phyloP scores from a whole-genome alignment of 164 flowering plant species.

The Nymphaea thermarum region DNA sequence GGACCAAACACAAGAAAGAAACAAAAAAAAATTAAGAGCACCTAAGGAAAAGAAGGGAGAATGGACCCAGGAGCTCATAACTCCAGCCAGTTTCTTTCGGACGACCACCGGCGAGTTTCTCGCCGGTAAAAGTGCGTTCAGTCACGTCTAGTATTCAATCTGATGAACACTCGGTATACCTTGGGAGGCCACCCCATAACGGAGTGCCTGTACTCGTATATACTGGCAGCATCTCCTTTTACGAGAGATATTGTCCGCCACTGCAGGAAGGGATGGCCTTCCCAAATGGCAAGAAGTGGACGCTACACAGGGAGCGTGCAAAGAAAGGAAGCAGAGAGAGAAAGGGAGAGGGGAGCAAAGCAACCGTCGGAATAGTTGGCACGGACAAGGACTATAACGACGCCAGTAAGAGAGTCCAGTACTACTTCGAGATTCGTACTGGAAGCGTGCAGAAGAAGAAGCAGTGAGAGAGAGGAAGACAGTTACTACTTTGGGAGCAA shows the following conservation, averaged over 20 bases:
- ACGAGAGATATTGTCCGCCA: no score
- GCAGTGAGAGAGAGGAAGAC: background rate
- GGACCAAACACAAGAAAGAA: background rate
- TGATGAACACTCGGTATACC: no score
- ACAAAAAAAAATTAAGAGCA: no score
- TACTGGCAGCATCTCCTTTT: no score
- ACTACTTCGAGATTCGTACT: background rate
- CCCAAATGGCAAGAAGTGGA: no score
- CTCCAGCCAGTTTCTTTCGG: background rate
- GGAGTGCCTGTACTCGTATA: no score
- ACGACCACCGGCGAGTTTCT: background rate
- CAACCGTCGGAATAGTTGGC: background rate
- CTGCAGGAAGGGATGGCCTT: no score
- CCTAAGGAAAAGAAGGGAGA: background rate
- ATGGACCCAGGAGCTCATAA: background rate
- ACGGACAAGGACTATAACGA: background rate
- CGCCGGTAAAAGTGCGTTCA: background rate
- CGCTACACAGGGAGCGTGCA: no score
- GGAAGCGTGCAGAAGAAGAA: background rate
- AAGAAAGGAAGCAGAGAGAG: no score
- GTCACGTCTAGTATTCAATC: background rate
- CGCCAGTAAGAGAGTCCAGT: background rate
- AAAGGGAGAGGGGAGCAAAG: background rate
- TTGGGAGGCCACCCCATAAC: no score
- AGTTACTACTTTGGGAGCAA: background rate